Base-by-base conservation (phyloP, 768 basidiomycete genomes). In the Vararia minispora region DNA sequence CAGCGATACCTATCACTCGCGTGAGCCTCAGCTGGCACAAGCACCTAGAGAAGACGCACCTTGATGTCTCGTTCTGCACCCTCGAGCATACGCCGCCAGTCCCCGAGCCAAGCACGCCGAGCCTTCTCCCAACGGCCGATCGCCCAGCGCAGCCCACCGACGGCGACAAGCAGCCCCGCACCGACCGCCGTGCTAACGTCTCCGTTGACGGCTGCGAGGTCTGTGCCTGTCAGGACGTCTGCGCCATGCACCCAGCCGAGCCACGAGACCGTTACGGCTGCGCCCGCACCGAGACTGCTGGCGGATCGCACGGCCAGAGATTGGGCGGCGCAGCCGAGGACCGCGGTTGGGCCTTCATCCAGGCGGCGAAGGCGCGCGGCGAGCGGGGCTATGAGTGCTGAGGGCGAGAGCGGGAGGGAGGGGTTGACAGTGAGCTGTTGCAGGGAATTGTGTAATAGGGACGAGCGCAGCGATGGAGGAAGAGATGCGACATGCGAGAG, bases 61-160 rank as follows among this genome's bases (percentile, higher is more conserved):
- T 54, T 40, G 16, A 57, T 38, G 25, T 59, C 58, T 22, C 58
- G 37, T 39, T 53, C 54, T 3, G 55, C 48, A 1, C 56, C 54
- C 35, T 52, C 45, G 23, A 42, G 43, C 2, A 56, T 48, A 16
- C 58, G 40, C n/a, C 27, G 20, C 55, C 56, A 59, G 27, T 52
- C 56, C 6, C 41, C 40, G 47, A 48, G 53, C 51, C 52, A 59
- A 23, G 32, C 39, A 32, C 30, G 43, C 41, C 51, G 48, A 25
- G 47, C 52, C 28, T 43, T 48, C 8, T 58, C 52, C 57, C 55
- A 59, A 35, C 42, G 40, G 22, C 48, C 47, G 13, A 56, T 38
- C 11, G 49, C 49, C 44, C 48, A 51, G 25, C 58, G 44, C 28
- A 52, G 23, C 2, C 43, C 48, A 14, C 13, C 30, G 21, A 42